Conservation (phyloP, 805 yeast genomes). For the Saccharomycopsis vini region DNA sequence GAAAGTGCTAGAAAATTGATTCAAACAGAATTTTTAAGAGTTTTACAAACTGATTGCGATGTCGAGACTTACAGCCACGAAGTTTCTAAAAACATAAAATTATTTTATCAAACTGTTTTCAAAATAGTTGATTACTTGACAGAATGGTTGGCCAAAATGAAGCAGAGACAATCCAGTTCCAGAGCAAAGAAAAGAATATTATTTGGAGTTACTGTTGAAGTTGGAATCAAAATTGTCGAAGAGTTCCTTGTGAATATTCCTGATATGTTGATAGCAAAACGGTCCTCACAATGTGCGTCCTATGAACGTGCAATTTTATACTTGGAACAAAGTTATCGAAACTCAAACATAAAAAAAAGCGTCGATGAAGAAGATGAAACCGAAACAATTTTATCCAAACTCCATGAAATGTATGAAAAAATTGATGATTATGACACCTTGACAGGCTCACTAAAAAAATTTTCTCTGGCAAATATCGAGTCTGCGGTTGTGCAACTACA, state of each 20-base stretch:
- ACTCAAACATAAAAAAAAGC: conserved; percentile 16
- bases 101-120: conserved; percentile 67
- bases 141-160: conserved; percentile 54
- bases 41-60: conserved; percentile 42
- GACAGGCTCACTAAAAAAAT: conserved; percentile 71
- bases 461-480: conserved; percentile 59
- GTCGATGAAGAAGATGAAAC: conserved; percentile 26
- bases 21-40: conserved; percentile 47
- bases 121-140: conserved; percentile 74
- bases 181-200: conserved; percentile 20
- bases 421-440: conserved; percentile 86
- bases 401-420: conserved; percentile 78
- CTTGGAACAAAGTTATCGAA: conserved; percentile 65
- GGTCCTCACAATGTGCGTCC: conserved; percentile 76
- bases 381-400: conserved; percentile 30
- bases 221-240: conserved; percentile 29
- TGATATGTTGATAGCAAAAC: conserved; percentile 57
- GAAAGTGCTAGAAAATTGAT: conserved; percentile 37
- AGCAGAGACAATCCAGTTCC: conserved; percentile 25
- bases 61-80: conserved; percentile 35
- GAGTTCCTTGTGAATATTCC: conserved; percentile 50
- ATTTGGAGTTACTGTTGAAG: background rate
- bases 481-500: conserved; percentile 76
- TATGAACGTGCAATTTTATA: conserved; percentile 83
- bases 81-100: conserved; percentile 48